These are phyloP conservation scores for Chlamydomonas eustigma DNA, from an alignment of 139 green algal genomes.

Conservation along the genomic window DNA sequence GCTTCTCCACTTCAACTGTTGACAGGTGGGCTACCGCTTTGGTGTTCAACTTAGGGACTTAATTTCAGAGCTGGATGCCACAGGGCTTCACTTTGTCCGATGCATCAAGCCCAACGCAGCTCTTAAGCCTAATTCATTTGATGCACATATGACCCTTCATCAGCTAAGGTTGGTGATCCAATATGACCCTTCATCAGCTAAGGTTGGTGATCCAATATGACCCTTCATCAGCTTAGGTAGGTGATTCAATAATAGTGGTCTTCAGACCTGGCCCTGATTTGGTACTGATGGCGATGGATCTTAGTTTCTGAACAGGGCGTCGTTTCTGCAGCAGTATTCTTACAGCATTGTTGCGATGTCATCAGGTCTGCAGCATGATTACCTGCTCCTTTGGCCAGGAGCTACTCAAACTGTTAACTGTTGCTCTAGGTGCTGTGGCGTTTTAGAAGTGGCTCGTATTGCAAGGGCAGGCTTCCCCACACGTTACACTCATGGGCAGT, in stretches of 20 bases:
- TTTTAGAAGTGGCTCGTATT: constrained; percentile 92
- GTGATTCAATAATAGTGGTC: background rate
- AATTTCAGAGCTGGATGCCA: constrained; percentile 66
- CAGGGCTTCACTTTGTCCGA: constrained; percentile 90
- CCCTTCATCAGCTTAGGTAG: constrained; percentile 86
- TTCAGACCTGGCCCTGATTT: no score
- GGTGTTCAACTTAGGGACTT: constrained; percentile 72
- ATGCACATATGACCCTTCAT: constrained; percentile 73
- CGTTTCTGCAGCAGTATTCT: no score
- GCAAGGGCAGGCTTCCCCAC: constrained; percentile 87
- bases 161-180: constrained; percentile 67
- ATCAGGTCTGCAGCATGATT: no score
- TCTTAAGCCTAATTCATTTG: constrained; percentile 62
- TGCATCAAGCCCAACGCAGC: constrained; percentile 94
- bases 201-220: constrained; percentile 23
- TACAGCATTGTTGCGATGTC: no score
- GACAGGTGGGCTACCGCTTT: constrained; percentile 4
- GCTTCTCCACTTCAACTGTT: background rate
- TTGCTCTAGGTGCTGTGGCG: constrained; percentile 80
- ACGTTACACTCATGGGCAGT: constrained; percentile 70
- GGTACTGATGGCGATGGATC: no score
- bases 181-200: background rate
- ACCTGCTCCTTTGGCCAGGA: no score
- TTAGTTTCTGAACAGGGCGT: no score
- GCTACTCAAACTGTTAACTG: no score